phyloP scores from a whole-genome alignment of 805 yeast species.

The Lipomyces orientalis region DNA sequence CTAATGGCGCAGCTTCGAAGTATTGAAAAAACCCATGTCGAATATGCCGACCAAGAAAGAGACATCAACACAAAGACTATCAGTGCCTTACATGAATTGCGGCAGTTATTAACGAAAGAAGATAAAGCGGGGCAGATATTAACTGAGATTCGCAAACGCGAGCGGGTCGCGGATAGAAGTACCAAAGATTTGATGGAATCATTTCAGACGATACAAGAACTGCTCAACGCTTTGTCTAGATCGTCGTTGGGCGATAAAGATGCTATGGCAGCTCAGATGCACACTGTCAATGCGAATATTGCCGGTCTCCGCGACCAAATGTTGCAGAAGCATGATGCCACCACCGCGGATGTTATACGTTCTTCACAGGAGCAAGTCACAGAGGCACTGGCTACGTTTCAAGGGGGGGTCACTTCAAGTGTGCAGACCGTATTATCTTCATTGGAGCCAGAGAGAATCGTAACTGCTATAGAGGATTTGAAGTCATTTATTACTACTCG shows the following conservation, averaged over 20 bases:
- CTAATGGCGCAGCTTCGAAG: neutral
- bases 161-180: neutral
- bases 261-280: neutral
- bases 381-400: neutral
- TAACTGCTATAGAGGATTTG: constrained; percentile 15
- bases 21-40: neutral
- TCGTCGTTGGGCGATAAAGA: neutral
- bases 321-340: neutral
- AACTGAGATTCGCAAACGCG: neutral
- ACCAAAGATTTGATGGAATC: neutral
- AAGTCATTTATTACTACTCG: constrained; percentile 4
- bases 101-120: neutral
- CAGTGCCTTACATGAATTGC: neutral
- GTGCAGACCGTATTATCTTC: neutral
- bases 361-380: neutral
- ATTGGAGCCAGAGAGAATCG: neutral
- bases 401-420: neutral
- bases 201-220: neutral
- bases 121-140: neutral
- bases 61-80: neutral
- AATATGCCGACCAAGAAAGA: neutral
- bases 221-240: neutral
- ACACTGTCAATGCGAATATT: neutral
- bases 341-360: neutral
- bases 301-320: neutral